These are phyloP conservation scores for Trametes cinnabarina DNA, from an alignment of 768 basidiomycete genomes.

Conservation along the genomic window DNA sequence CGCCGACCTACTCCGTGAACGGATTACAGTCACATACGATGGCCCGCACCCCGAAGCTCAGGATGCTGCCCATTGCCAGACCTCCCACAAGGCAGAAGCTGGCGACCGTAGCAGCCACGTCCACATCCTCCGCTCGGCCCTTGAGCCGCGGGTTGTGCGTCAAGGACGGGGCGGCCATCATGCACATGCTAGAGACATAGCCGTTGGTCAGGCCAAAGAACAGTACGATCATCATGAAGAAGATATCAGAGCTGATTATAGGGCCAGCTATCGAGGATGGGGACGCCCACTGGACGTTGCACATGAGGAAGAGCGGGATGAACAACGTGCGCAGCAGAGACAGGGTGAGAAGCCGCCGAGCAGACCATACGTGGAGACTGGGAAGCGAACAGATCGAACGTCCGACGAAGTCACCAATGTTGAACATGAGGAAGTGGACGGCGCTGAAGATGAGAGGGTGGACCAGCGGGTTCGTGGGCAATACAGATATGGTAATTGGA, in stretches of 20 bases:
- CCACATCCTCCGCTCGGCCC: constrained; percentile 73
- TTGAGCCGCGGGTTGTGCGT: constrained; percentile 74
- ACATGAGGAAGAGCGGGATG: constrained; percentile 84
- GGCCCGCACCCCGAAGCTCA: constrained; percentile 77
- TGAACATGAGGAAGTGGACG: constrained; percentile 75
- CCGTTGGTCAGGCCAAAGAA: constrained; percentile 80
- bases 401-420: constrained; percentile 68
- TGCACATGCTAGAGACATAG: constrained; percentile 70
- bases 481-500: constrained; percentile 76
- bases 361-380: constrained; percentile 64
- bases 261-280: constrained; percentile 25
- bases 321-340: constrained; percentile 75
- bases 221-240: constrained; percentile 74
- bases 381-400: constrained; percentile 69
- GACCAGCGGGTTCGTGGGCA: constrained; percentile 57
- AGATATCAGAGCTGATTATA: constrained; percentile 70
- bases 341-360: constrained; percentile 55
- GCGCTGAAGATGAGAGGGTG: constrained; percentile 85
- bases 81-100: constrained; percentile 79
- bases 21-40: constrained; percentile 73
- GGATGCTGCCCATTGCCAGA: constrained; percentile 69
- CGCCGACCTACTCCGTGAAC: constrained; percentile 37
- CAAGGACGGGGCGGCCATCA: constrained; percentile 81
- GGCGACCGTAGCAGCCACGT: constrained; percentile 78
- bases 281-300: constrained; percentile 64